Evolutionary conservation across 2,329 filamentous ascomycete genomes (phyloP).

Genomic region (Emericellopsis cladophorae): DNA sequence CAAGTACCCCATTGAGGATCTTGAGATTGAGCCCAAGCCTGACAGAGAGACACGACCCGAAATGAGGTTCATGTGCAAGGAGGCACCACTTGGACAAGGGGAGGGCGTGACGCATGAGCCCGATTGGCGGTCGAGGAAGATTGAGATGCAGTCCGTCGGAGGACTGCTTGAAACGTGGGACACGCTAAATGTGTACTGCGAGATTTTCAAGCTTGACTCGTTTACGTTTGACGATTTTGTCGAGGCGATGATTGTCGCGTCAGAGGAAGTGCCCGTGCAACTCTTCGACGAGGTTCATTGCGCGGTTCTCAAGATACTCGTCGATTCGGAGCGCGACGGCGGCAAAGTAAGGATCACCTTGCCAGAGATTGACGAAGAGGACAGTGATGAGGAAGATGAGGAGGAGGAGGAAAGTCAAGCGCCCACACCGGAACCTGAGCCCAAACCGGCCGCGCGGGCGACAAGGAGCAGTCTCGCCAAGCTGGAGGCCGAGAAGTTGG

Average conservation of each 20-base stretch:
- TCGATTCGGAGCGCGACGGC: conserved; percentile 60
- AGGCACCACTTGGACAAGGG: conserved; percentile 36
- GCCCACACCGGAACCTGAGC: conserved; percentile 58
- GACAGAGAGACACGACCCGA: conserved; percentile 56
- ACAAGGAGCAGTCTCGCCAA: conserved; percentile 82
- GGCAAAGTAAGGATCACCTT: conserved; percentile 71
- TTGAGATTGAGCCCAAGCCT: conserved; percentile 60
- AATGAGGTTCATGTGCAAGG: conserved; percentile 63
- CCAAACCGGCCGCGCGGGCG: conserved; percentile 51
- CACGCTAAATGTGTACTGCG: conserved; percentile 94
- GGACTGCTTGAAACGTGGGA: conserved; percentile 86
- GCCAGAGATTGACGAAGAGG: conserved; percentile 60
- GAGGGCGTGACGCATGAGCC: background rate
- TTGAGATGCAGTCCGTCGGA: conserved; percentile 78
- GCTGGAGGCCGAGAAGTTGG: conserved; percentile 58
- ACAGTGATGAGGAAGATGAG: conserved; percentile 52
- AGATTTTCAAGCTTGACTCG: conserved; percentile 86
- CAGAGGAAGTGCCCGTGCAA: conserved; percentile 63
- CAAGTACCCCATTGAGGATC: conserved; percentile 92
- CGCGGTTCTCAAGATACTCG: conserved; percentile 74
- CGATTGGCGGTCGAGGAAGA: conserved; percentile 31
- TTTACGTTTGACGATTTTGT: conserved; percentile 97
- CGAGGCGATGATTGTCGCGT: conserved; percentile 71
- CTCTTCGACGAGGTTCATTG: conserved; percentile 87
- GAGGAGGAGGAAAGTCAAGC: conserved; percentile 36